Base-by-base conservation (phyloP, 2,329 filamentous ascomycete species). In the Periglandula ipomoeae region DNA sequence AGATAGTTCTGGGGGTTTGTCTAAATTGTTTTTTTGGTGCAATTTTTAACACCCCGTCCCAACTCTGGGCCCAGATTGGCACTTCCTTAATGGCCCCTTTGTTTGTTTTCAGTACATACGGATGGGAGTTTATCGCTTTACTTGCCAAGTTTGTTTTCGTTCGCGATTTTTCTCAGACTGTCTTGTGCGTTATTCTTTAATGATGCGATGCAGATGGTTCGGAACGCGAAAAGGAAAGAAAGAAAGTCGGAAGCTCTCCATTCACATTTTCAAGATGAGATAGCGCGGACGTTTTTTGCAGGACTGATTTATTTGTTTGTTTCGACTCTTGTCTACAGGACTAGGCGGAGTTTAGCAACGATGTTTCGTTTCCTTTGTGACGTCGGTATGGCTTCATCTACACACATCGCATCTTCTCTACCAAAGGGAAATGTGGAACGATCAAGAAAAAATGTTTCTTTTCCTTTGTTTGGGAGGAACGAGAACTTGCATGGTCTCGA, bases 381-480 rank as follows among this genome's bases (percentile, higher is more conserved):
- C 6, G 23, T 47, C 22, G 24, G 17, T 2, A 11, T 27, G 19
- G n/a, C 37, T 22, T 15, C 19, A 22, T n/a, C n/a, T 0, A n/a
- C 9, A 4, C 26, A 40, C 19, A 4, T 46, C 44, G 19, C 27
- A 48, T 32, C 34, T 41, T 34, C 38, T 26, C 44, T n/a, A n/a
- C 37, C 38, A 5, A 20, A 45, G 27, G 4, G 10, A 22, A 37
- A 44, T 9, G 17, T 35, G 38, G 30, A 44, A 44, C 44, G 41
- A 23, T 7, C 43, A 41, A 50, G 41, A 46, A 39, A 15, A 44
- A 38, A 46, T 46, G 23, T 52, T 50, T 34, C 50, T 53, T 50
- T 51, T 42, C 37, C 44, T 50, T 56, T 53, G 49, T 53, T 48
- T 53, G 43, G 53, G 53, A 51, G 49, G 43, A 47, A 50, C 39